Conservation (phyloP, 768 basidiomycete species). For the Termitomyces sp. region DNA sequence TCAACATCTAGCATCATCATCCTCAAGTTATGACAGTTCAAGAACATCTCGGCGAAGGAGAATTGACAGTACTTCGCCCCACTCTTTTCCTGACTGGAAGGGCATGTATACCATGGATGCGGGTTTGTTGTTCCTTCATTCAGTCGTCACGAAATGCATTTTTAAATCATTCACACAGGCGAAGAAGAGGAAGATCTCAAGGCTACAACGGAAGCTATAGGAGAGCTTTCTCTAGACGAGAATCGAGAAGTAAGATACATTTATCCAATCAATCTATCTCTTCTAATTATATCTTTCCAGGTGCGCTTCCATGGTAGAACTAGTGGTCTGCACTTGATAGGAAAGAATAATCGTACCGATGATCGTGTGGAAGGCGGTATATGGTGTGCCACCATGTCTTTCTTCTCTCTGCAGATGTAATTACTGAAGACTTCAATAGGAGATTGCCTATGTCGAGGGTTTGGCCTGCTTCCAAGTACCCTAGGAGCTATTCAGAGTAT, state of each 20-base stretch:
- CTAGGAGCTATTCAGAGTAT: conserved; percentile 41
- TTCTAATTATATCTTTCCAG: conserved; percentile 33
- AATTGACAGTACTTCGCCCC: conserved; percentile 32
- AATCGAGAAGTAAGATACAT: conserved; percentile 57
- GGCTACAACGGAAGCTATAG: conserved; percentile 57
- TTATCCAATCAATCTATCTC: background rate
- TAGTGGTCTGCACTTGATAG: conserved; percentile 76
- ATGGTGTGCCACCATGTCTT: conserved; percentile 41
- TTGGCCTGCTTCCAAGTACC: conserved; percentile 61
- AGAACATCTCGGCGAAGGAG: conserved; percentile 17
- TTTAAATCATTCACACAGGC: background rate
- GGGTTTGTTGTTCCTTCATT: conserved; percentile 11
- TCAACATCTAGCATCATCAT: conserved; percentile 44
- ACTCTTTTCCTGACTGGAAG: conserved; percentile 49
- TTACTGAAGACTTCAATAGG: conserved; percentile 34
- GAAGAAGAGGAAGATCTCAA: conserved; percentile 38
- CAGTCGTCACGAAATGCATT: background rate
- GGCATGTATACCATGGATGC: conserved; percentile 59
- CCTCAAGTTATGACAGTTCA: conserved; percentile 23
- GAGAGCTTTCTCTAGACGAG: conserved; percentile 73
- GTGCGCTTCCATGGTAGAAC: conserved; percentile 82
- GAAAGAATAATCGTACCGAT: conserved; percentile 62
- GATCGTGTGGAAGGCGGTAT: conserved; percentile 67
- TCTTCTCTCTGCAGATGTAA: conserved; percentile 15
- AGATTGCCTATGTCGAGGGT: conserved; percentile 72